These are phyloP conservation scores for Xerocomellus dryophilus DNA, from an alignment of 768 basidiomycete genomes.

Conservation along the genomic window DNA sequence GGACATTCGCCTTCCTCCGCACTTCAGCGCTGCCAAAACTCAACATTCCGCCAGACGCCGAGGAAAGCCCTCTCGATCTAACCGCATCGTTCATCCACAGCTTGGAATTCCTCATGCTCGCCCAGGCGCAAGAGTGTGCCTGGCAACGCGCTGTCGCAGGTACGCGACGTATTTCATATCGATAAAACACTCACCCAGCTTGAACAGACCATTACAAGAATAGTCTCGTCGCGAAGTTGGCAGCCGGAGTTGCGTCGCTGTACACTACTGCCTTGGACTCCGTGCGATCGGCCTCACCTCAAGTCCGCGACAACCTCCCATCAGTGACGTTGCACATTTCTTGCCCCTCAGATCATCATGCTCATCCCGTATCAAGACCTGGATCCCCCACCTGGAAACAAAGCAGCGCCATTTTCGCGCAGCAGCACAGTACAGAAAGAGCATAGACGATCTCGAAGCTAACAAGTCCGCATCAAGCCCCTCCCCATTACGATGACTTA, in stretches of 20 bases:
- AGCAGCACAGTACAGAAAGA: conserved; percentile 85
- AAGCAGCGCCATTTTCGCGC: conserved; percentile 86
- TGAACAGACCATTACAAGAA: conserved; percentile 69
- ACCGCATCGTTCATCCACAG: conserved; percentile 55
- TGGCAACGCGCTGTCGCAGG: conserved; percentile 92
- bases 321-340: conserved; percentile 40
- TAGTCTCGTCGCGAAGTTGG: conserved; percentile 76
- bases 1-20: conserved; percentile 61
- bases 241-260: conserved; percentile 67
- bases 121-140: conserved; percentile 94
- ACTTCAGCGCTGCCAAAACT: conserved; percentile 54
- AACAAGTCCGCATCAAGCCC: conserved; percentile 48
- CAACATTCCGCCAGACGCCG: conserved; percentile 42
- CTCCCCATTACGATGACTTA: conserved; percentile 2
- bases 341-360: neutral
- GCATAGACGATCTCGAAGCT: conserved; percentile 81
- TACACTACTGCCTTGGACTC: conserved; percentile 52
- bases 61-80: conserved; percentile 65
- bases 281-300: conserved; percentile 43
- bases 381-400: conserved; percentile 76
- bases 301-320: conserved; percentile 50
- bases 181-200: neutral
- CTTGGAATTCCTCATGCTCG: conserved; percentile 77
- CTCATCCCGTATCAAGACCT: conserved; percentile 44
- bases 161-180: conserved; percentile 28